phyloP scores from a whole-genome alignment of 345 rosid species.

The Fremontodendron californicum region DNA sequence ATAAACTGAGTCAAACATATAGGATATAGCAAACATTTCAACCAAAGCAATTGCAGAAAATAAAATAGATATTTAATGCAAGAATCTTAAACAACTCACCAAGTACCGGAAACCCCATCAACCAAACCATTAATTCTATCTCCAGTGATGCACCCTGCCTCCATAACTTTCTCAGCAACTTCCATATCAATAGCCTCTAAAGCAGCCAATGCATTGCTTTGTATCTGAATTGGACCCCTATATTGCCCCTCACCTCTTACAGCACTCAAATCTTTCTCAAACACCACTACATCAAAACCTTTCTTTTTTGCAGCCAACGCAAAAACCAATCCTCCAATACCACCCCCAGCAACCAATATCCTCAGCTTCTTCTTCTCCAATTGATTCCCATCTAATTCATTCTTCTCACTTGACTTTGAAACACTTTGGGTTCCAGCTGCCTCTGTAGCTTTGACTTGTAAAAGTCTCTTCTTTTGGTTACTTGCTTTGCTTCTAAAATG shows the following conservation, averaged over 20 bases:
- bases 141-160: slow-evolving; percentile 87
- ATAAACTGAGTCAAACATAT: neutral
- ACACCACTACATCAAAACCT: slow-evolving; percentile 81
- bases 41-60: neutral
- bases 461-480: slow-evolving; percentile 18
- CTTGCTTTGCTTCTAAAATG: slow-evolving; percentile 27
- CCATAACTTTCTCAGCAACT: slow-evolving; percentile 83
- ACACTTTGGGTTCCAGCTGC: slow-evolving; percentile 4
- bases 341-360: slow-evolving; percentile 87
- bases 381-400: slow-evolving; percentile 10
- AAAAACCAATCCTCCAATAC: slow-evolving; percentile 83
- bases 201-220: slow-evolving; percentile 96
- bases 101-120: slow-evolving; percentile 86
- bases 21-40: neutral
- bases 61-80: neutral
- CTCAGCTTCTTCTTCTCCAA: slow-evolving; percentile 44
- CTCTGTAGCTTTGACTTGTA: slow-evolving; percentile 42
- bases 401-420: neutral
- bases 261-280: slow-evolving; percentile 89
- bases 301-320: slow-evolving; percentile 87
- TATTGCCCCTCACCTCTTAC: slow-evolving; percentile 95
- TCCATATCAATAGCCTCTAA: slow-evolving; percentile 84
- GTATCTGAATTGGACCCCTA: slow-evolving; percentile 95
- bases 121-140: slow-evolving; percentile 91
- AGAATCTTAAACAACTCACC: slow-evolving; percentile 44